Percentiles rank a stretch among this genome's conserved stretches.
phyloP scores from a whole-genome alignment of 2,329 filamentous ascomycete species.

The Penicillium sp. region DNA sequence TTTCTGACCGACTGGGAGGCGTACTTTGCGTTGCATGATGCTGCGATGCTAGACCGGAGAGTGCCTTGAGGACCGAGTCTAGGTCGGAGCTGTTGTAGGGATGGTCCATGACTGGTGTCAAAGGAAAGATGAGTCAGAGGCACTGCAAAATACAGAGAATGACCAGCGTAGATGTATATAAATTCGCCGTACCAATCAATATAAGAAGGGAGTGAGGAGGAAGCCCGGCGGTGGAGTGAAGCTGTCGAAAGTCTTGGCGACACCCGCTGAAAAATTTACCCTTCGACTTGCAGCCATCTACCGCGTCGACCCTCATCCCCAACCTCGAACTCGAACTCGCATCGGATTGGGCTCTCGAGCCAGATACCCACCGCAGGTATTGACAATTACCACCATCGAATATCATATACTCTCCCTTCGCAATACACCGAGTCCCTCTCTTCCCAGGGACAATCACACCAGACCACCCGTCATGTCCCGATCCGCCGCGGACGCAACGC shows the following conservation, averaged over 20 bases:
- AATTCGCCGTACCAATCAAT: no score
- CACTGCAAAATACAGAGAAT: no score
- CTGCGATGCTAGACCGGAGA: constrained; percentile 40
- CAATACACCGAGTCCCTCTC: no score
- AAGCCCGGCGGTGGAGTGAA: constrained; percentile 5
- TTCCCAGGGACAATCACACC: background rate
- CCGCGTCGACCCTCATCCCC: constrained; percentile 13
- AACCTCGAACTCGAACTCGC: background rate
- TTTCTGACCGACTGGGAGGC: background rate
- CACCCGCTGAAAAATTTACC: constrained; percentile 33
- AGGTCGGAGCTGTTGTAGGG: constrained; percentile 41
- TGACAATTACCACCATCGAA: no score
- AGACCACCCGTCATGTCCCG: constrained; percentile 43
- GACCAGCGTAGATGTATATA: no score
- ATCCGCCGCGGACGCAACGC: constrained; percentile 54
- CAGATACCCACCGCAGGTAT: no score
- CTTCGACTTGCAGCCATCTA: constrained; percentile 18
- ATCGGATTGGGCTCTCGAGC: no score
- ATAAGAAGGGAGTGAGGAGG: constrained; percentile 1
- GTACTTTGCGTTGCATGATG: constrained; percentile 4
- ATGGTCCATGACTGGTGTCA: constrained; percentile 20
- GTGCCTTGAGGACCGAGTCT: constrained; percentile 46
- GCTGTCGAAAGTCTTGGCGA: constrained; percentile 30
- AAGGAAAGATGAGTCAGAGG: background rate
- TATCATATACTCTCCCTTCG: no score